Base-by-base conservation (phyloP, 1,284 basidiomycete species). In the Rhodotorula sp. region DNA sequence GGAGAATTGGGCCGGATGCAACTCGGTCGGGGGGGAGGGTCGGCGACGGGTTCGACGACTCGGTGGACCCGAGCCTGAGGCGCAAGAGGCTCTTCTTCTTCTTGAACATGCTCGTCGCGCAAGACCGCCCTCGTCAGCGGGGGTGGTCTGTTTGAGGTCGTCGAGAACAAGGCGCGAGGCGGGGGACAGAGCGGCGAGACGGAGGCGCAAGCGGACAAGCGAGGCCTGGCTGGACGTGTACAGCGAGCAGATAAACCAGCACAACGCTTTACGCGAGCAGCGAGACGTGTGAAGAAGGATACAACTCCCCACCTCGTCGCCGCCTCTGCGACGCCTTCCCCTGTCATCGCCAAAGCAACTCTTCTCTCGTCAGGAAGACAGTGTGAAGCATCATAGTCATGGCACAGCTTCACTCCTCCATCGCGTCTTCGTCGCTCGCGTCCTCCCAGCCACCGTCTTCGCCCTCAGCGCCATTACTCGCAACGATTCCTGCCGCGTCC, bases 401-500 rank as follows among this genome's bases (percentile, higher is more conserved):
- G 20, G 20, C 18, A n/a, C 47, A 24, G n/a, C 20, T 9, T 58
- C 69, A 74, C 72, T 88, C 87, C 26, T 89, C 85, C 80, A 88
- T 87, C 28, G 80, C 83, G 50, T 87, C 86, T 68, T 86, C 86
- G 61, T 86, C 87, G 78, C 83, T 85, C 15, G 81, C 84, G 60
- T 84, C 85, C 64, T 83, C 80, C 54, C 84, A 84, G 51, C 82
- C 80, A 26, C 83, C 84, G 48, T 81, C 81, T 24, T 73, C 79
- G 7, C 72, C 75, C 10, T 77, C 78, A 2, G 76, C 85, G 10
- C 78, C 81, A 26, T 58, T 82, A 24, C 87, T 88, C 0, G 88
- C 82, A 52, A 85, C 82, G 40, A 94, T 85, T 0, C 91, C 91
- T 48, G 87, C 82, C 22, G 82, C 83, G 65, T 92, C 86, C 61